Evolutionary conservation across 164 flowering plant genomes (phyloP).

Genomic region (Malania oleifera): DNA sequence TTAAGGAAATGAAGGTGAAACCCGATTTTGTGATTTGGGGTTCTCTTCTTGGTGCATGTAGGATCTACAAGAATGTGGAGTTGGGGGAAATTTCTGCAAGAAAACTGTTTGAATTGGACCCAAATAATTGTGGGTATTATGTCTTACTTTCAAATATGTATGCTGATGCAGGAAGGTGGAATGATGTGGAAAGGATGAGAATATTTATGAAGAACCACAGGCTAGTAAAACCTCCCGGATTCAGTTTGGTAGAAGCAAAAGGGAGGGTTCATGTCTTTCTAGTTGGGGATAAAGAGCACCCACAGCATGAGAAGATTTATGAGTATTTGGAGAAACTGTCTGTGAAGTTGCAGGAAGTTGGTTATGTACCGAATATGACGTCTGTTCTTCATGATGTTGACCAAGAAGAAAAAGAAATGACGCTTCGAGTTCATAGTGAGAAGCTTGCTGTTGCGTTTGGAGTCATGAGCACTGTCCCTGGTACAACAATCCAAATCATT

Average conservation of each 20-base stretch:
- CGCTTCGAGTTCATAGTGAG: slow-evolving; percentile 66
- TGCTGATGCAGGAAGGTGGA: slow-evolving; percentile 86
- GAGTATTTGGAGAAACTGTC: slow-evolving; percentile 41
- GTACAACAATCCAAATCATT: slow-evolving; percentile 51
- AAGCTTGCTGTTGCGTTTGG: slow-evolving; percentile 82
- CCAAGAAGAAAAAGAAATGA: slow-evolving; percentile 70
- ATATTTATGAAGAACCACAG: slow-evolving; percentile 44
- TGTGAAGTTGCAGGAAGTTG: slow-evolving; percentile 53
- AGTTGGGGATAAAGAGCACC: slow-evolving; percentile 77
- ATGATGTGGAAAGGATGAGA: slow-evolving; percentile 68
- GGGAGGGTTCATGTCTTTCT: slow-evolving; percentile 78
- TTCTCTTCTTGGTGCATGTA: slow-evolving; percentile 74
- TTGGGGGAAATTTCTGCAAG: slow-evolving; percentile 71
- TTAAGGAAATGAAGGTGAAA: slow-evolving; percentile 53
- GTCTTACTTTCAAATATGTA: slow-evolving; percentile 78
- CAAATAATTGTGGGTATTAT: slow-evolving; percentile 71
- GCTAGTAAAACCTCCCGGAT: slow-evolving; percentile 75
- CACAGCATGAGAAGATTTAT: slow-evolving; percentile 54
- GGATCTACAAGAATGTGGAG: slow-evolving; percentile 74
- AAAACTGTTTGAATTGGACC: slow-evolving; percentile 69
- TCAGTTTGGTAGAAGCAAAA: slow-evolving; percentile 64
- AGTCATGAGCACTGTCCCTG: slow-evolving; percentile 59
- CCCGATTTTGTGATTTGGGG: slow-evolving; percentile 91
- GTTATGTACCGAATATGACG: slow-evolving; percentile 53
- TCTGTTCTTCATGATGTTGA: slow-evolving; percentile 76